Conservation (phyloP, 1,284 basidiomycete species). For the Gymnopus androsaceus region DNA sequence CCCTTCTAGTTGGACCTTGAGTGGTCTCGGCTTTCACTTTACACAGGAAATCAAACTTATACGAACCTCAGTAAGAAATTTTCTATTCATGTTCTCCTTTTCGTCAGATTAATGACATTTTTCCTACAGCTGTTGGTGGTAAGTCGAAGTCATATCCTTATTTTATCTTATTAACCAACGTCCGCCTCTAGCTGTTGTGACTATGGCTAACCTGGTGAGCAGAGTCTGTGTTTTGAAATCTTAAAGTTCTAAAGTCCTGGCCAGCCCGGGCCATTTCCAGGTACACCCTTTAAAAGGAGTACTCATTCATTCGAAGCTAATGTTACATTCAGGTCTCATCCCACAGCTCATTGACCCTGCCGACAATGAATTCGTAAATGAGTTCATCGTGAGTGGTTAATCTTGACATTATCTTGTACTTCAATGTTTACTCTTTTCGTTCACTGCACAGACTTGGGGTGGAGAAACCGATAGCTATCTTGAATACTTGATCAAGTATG, state of each 20-base stretch:
- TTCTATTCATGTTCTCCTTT: no score
- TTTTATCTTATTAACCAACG: neutral
- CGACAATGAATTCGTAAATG: conserved; percentile 51
- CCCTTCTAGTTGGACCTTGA: conserved; percentile 39
- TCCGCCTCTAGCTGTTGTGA: conserved; percentile 38
- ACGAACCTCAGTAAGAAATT: no score
- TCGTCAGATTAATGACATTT: no score
- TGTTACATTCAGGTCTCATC: conserved; percentile 45
- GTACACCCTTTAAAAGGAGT: conserved; percentile 16
- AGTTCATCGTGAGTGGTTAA: conserved; percentile 57
- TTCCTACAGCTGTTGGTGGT: no score
- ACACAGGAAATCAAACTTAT: conserved; percentile 30
- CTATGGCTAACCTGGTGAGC: conserved; percentile 32
- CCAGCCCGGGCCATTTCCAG: conserved; percentile 47
- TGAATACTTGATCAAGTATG: conserved; percentile 77
- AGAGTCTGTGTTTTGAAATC: conserved; percentile 27
- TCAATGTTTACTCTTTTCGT: no score
- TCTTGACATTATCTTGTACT: neutral
- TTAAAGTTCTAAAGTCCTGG: neutral
- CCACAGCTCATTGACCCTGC: conserved; percentile 62
- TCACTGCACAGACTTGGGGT: conserved; percentile 62
- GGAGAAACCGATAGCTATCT: conserved; percentile 73
- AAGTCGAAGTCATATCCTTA: no score
- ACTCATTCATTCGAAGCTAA: conserved; percentile 6
- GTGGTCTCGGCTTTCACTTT: conserved; percentile 36